Evolutionary conservation across 495 filamentous ascomycete species (phyloP).

Genomic region (Podospora didyma): DNA sequence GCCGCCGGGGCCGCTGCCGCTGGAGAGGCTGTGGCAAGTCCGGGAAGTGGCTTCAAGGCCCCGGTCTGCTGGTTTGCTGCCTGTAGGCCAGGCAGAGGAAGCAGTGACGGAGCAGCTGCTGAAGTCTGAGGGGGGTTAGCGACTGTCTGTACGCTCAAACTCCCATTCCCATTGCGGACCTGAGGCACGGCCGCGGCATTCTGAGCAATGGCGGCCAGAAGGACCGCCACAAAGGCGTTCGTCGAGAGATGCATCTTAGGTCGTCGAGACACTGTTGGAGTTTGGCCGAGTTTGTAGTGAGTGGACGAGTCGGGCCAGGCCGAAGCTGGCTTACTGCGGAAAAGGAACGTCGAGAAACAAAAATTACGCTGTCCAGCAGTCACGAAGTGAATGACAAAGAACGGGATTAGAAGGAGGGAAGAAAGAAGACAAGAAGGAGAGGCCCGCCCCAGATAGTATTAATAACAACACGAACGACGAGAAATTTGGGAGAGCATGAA

Average conservation of each 20-base stretch:
- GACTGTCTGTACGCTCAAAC: not conserved
- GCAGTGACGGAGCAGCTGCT: constrained; percentile 12
- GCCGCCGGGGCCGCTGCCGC: not conserved
- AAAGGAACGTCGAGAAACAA: constrained; percentile 17
- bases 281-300: not conserved
- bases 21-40: constrained; percentile 7
- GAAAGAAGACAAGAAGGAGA: constrained; percentile 4
- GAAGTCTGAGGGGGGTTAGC: constrained; percentile 4
- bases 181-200: constrained; percentile 17
- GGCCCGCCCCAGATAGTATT: not conserved
- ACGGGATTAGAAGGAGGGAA: constrained; percentile 3
- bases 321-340: constrained; percentile 11
- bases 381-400: constrained; percentile 23
- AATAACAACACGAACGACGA: not conserved
- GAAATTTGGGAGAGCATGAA: constrained; percentile 2
- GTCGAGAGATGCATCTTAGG: constrained; percentile 26
- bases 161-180: not conserved
- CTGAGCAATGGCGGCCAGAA: constrained; percentile 23
- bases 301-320: constrained; percentile 9
- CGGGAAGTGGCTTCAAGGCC: constrained; percentile 18
- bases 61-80: not conserved
- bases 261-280: constrained; percentile 3
- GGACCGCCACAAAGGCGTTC: constrained; percentile 16
- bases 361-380: constrained; percentile 29
- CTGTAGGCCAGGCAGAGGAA: constrained; percentile 21